These are phyloP conservation scores for Plectranthus barbatus DNA, from an alignment of 257 asterid species.

Conservation along the genomic window DNA sequence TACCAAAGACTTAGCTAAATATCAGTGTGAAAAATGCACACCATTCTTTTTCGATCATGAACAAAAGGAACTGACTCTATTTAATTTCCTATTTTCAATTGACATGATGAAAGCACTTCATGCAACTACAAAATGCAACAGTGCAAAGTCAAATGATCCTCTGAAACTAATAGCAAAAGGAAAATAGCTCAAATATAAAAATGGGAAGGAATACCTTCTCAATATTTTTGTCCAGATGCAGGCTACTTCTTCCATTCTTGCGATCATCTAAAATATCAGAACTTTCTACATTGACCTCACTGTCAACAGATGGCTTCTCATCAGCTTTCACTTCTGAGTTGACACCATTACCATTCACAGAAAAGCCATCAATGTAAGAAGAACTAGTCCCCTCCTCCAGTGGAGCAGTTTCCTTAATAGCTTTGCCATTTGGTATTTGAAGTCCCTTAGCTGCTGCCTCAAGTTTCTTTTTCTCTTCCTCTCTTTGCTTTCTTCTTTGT, in stretches of 20 bases:
- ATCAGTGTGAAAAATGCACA: not conserved
- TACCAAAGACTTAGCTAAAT: not conserved
- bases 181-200: slow-evolving; percentile 9
- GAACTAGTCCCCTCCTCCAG: slow-evolving; percentile 24
- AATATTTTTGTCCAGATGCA: slow-evolving; percentile 26
- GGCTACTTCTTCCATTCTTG: slow-evolving; percentile 20
- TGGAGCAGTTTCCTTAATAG: slow-evolving; percentile 14
- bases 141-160: slow-evolving; percentile 2
- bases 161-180: slow-evolving; percentile 4
- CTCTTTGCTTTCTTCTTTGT: slow-evolving; percentile 44
- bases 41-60: not conserved
- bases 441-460: slow-evolving; percentile 30
- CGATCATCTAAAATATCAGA: slow-evolving; percentile 23
- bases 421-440: slow-evolving; percentile 24
- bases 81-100: not conserved
- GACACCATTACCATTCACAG: slow-evolving; percentile 39
- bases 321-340: slow-evolving; percentile 28
- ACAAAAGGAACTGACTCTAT: not conserved
- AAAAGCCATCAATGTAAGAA: slow-evolving; percentile 18
- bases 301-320: slow-evolving; percentile 9
- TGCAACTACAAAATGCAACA: not conserved
- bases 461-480: slow-evolving; percentile 57
- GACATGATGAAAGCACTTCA: not conserved
- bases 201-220: slow-evolving; percentile 39
- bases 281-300: slow-evolving; percentile 4